These are phyloP conservation scores for Apiotrichum siamense DNA, from an alignment of 1,284 basidiomycete species.

Conservation along the genomic window DNA sequence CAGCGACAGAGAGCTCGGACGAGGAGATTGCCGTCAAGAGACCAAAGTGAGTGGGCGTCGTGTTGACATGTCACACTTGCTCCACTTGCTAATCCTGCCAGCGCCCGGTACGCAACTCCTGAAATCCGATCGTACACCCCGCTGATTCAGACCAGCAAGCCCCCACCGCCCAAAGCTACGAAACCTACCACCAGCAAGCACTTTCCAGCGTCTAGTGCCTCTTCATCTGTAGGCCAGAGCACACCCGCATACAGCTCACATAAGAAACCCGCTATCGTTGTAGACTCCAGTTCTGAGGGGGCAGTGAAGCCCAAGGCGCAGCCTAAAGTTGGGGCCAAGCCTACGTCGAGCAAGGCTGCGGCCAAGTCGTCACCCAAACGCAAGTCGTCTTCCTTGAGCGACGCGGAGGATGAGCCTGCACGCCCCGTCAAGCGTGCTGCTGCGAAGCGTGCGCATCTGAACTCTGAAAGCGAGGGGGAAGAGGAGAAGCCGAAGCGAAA, in stretches of 20 bases:
- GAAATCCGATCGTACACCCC: background rate
- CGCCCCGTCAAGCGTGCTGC: constrained; percentile 7
- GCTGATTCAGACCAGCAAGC: background rate
- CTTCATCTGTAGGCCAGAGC: constrained; percentile 14
- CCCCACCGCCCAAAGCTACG: constrained; percentile 3
- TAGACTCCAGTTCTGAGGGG: constrained; percentile 8
- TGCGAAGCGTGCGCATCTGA: background rate
- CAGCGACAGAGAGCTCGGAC: constrained; percentile 38
- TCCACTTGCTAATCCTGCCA: background rate
- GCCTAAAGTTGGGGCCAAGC: background rate
- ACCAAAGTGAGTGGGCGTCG: constrained; percentile 14
- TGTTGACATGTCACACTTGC: background rate
- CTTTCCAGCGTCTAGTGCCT: constrained; percentile 12
- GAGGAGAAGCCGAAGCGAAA: constrained; percentile 27
- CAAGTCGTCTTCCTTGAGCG: constrained; percentile 6
- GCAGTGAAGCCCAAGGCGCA: constrained; percentile 12
- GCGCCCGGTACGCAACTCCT: background rate
- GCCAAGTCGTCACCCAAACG: constrained; percentile 4
- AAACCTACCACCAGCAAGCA: constrained; percentile 31
- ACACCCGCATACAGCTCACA: background rate
- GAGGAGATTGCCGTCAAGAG: constrained; percentile 23
- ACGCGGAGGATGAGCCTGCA: constrained; percentile 1
- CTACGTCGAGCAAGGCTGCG: background rate
- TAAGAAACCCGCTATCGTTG: constrained; percentile 10
- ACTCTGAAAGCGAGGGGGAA: constrained; percentile 27